phyloP scores from a whole-genome alignment of 352 stramenopile species.

The Aphanomyces stellatus region DNA sequence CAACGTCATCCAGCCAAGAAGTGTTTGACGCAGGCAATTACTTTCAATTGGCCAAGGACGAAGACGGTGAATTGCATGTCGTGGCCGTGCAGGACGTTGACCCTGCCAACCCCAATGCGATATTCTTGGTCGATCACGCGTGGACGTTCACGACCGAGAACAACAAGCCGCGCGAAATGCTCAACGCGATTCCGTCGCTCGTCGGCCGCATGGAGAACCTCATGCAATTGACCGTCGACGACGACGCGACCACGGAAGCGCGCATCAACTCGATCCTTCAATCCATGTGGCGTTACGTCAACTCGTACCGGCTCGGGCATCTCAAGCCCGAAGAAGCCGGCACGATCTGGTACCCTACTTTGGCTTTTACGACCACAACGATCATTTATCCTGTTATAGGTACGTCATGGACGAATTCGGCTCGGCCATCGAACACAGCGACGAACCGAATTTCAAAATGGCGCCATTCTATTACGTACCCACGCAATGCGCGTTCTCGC shows the following conservation, averaged over 20 bases:
- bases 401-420: constrained; percentile 56
- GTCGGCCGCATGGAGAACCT: constrained; percentile 40
- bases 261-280: constrained; percentile 27
- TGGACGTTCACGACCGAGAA: constrained; percentile 49
- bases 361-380: neutral
- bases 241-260: constrained; percentile 20
- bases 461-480: constrained; percentile 39
- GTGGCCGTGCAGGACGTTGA: constrained; percentile 41
- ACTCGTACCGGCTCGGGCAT: constrained; percentile 41
- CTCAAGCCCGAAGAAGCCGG: constrained; percentile 32
- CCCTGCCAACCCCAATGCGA: constrained; percentile 28
- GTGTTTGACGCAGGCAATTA: constrained; percentile 39
- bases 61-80: constrained; percentile 36
- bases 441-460: constrained; percentile 40
- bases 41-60: constrained; percentile 39
- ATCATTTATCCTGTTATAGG: neutral
- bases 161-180: constrained; percentile 30
- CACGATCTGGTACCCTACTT: constrained; percentile 28
- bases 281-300: constrained; percentile 38
- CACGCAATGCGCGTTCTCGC: constrained; percentile 38
- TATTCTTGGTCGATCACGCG: constrained; percentile 47
- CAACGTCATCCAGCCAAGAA: constrained; percentile 27
- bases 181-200: constrained; percentile 28
- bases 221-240: constrained; percentile 28
- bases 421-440: constrained; percentile 38